These are phyloP conservation scores for Graphium sp. DNA, from an alignment of 2,329 filamentous ascomycete genomes.

Conservation along the genomic window DNA sequence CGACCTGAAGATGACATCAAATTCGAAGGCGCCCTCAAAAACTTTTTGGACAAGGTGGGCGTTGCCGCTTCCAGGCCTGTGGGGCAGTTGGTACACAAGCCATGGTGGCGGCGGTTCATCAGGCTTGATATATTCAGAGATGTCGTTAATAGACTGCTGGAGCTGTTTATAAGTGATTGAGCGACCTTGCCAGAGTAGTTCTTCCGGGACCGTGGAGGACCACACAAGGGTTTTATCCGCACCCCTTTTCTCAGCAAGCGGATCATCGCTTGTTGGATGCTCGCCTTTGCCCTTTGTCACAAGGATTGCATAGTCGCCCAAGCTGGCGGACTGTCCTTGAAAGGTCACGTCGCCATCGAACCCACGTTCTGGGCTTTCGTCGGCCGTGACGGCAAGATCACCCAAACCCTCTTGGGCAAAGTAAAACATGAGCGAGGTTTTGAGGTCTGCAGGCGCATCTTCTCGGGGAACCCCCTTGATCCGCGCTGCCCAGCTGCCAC, in stretches of 20 bases:
- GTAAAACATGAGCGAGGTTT: conserved; percentile 71
- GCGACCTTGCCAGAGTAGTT: conserved; percentile 75
- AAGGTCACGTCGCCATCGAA: conserved; percentile 48
- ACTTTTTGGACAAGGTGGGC: conserved; percentile 81
- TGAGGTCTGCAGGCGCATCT: conserved; percentile 48
- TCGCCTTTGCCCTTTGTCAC: conserved; percentile 54
- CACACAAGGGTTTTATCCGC: conserved; percentile 62
- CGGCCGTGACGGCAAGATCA: conserved; percentile 32
- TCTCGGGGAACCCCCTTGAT: conserved; percentile 67
- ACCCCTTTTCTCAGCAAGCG: conserved; percentile 49
- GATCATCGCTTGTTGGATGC: conserved; percentile 47
- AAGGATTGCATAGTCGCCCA: conserved; percentile 68
- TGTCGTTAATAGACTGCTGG: conserved; percentile 28
- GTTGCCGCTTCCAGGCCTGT: conserved; percentile 57
- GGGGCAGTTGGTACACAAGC: conserved; percentile 65
- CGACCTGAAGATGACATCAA: conserved; percentile 83
- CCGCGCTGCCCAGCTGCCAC: conserved; percentile 82
- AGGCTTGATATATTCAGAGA: conserved; percentile 28
- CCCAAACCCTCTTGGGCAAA: conserved; percentile 63
- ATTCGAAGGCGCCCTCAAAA: conserved; percentile 80
- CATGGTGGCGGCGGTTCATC: conserved; percentile 68
- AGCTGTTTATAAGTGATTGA: conserved; percentile 37
- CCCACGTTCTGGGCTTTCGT: conserved; percentile 28
- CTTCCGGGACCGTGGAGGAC: conserved; percentile 47
- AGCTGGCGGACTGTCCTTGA: conserved; percentile 48